Percentiles rank a stretch among this genome's conserved stretches.
phyloP scores from a whole-genome alignment of 179 eudicot species.

The Silene coronaria region DNA sequence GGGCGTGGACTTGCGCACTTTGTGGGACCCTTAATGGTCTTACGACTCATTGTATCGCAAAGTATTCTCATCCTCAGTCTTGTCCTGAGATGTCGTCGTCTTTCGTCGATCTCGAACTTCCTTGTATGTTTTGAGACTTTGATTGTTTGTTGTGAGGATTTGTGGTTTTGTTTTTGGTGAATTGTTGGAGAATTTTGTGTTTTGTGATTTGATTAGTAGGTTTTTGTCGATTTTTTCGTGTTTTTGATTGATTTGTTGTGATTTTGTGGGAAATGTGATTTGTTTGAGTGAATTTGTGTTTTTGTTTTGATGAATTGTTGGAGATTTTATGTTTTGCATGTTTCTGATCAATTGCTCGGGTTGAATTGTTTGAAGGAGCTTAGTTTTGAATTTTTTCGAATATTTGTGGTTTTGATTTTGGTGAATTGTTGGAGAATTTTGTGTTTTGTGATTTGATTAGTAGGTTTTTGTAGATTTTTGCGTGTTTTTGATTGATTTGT shows the following conservation, averaged over 20 bases:
- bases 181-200: not conserved
- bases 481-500: not conserved
- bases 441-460: not conserved
- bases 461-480: not conserved
- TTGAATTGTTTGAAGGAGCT: too few species aligned
- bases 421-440: too few species aligned
- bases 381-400: not conserved
- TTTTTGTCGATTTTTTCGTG: not conserved
- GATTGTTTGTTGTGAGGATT: not conserved
- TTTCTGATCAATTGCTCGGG: not conserved
- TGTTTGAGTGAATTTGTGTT: too few species aligned
- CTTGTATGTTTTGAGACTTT: slow-evolving; percentile 33
- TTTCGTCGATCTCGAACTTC: slow-evolving; percentile 80
- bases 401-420: not conserved
- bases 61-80: slow-evolving; percentile 57
- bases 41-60: slow-evolving; percentile 40
- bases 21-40: slow-evolving; percentile 91
- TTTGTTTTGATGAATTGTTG: too few species aligned
- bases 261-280: too few species aligned
- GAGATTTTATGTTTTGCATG: not conserved
- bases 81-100: slow-evolving; percentile 75
- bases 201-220: not conserved
- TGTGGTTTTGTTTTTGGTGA: not conserved
- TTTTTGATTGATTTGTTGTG: not conserved
- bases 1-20: slow-evolving; percentile 84